Evolutionary conservation across 106 monocot genomes (phyloP).

Genomic region (Allium cepa): DNA sequence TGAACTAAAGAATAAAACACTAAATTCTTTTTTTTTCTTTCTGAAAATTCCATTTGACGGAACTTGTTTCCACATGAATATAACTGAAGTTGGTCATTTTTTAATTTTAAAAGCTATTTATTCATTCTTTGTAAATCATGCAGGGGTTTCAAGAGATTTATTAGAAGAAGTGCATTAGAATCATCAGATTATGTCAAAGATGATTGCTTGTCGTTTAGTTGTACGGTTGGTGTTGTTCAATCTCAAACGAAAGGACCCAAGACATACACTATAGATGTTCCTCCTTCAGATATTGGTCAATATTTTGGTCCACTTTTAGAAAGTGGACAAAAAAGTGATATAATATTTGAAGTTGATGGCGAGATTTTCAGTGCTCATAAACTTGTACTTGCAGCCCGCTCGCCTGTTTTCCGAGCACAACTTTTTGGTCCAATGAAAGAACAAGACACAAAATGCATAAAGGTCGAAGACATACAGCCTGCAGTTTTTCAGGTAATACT

Average conservation of each 20-base stretch:
- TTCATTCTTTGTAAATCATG: slow-evolving; percentile 12
- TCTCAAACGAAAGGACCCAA: slow-evolving; percentile 86
- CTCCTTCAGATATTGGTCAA: slow-evolving; percentile 63
- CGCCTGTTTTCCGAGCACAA: slow-evolving; percentile 82
- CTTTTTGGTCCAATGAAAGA: slow-evolving; percentile 95
- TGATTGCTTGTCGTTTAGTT: slow-evolving; percentile 33
- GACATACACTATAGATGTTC: slow-evolving; percentile 53
- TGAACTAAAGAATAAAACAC: no score
- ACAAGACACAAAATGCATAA: slow-evolving; percentile 48
- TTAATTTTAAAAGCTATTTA: no score
- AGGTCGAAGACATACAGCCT: slow-evolving; percentile 74
- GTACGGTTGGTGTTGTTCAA: slow-evolving; percentile 41
- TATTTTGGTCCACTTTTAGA: slow-evolving; percentile 75
- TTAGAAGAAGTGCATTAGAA: slow-evolving; percentile 24
- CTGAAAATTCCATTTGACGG: no score
- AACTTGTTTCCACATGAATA: no score
- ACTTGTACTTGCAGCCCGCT: slow-evolving; percentile 65
- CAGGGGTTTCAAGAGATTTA: slow-evolving; percentile 48
- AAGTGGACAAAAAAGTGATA: slow-evolving; percentile 49
- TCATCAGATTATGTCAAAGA: slow-evolving; percentile 41
- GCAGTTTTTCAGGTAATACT: slow-evolving; percentile 67
- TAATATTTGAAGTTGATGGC: slow-evolving; percentile 71
- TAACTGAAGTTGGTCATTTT: no score
- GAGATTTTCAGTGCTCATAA: slow-evolving; percentile 79
- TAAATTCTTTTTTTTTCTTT: no score